A percentile compares a stretch with the other conserved stretches of the same genome.
Conservation (phyloP, 2,329 filamentous ascomycete species). For the Venturiaceae sp. region DNA sequence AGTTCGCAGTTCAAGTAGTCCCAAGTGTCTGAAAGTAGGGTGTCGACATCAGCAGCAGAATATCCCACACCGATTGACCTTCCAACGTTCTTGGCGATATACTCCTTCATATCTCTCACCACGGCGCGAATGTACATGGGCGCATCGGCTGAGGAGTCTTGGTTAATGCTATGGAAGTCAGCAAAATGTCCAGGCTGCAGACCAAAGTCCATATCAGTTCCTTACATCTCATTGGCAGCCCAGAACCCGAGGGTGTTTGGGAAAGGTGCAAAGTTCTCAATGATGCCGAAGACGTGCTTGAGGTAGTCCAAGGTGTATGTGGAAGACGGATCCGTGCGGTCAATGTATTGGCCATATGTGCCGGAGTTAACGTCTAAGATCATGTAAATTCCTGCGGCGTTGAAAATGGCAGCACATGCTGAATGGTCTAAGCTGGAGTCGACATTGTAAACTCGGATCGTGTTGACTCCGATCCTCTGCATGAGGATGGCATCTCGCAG, state of each 20-base stretch:
- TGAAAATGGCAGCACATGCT: slow-evolving; percentile 54
- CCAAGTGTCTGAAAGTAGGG: slow-evolving; percentile 78
- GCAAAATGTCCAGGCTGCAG: too few relatives aligned
- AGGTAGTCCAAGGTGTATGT: slow-evolving; percentile 48
- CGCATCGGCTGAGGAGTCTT: slow-evolving; percentile 54
- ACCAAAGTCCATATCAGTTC: too few relatives aligned
- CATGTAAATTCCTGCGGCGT: slow-evolving; percentile 56
- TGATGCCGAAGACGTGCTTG: slow-evolving; percentile 48
- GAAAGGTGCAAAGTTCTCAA: slow-evolving; percentile 58
- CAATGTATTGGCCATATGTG: slow-evolving; percentile 43
- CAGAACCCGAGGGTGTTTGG: slow-evolving; percentile 59
- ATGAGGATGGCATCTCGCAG: slow-evolving; percentile 55
- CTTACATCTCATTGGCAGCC: slow-evolving; percentile 58
- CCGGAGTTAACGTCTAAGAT: slow-evolving; percentile 57
- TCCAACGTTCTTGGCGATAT: slow-evolving; percentile 60
- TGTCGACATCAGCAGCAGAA: slow-evolving; percentile 74
- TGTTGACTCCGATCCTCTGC: slow-evolving; percentile 54
- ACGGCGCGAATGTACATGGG: slow-evolving; percentile 63
- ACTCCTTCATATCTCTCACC: slow-evolving; percentile 71
- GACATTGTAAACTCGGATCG: slow-evolving; percentile 56
- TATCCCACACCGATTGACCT: slow-evolving; percentile 69
- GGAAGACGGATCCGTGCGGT: slow-evolving; percentile 29
- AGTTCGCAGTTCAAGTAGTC: slow-evolving; percentile 88
- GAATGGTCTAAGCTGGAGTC: slow-evolving; percentile 50
- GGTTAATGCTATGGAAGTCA: too few relatives aligned